These are phyloP conservation scores for Triticum turgidum DNA, from an alignment of 176 grass and related monocot genomes.

Conservation along the genomic window DNA sequence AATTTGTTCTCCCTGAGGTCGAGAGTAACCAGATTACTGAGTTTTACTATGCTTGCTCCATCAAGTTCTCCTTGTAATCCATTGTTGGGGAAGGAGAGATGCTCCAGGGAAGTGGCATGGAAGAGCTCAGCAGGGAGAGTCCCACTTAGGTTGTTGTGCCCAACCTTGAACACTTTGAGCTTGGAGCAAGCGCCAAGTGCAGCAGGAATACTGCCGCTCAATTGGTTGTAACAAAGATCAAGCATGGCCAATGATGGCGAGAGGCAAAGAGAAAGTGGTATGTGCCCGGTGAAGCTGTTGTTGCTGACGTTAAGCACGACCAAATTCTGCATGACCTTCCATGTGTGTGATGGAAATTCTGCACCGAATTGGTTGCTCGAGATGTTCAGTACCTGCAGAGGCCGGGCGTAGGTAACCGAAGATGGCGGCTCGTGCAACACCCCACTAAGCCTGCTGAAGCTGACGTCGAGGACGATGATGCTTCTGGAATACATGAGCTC, in stretches of 20 bases:
- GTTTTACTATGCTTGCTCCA: background rate
- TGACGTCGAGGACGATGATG: background rate
- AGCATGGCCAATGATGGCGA: background rate
- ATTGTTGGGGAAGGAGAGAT: background rate
- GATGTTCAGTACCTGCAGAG: background rate
- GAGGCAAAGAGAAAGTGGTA: background rate
- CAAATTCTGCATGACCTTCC: background rate
- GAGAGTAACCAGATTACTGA: background rate
- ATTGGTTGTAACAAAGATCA: conserved; percentile 24
- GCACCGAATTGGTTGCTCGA: background rate
- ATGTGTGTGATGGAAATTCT: background rate
- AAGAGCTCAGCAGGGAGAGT: conserved; percentile 9
- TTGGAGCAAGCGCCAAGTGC: background rate
- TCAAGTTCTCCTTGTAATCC: background rate
- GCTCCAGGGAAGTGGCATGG: background rate
- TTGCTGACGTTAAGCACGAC: background rate
- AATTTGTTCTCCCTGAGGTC: background rate
- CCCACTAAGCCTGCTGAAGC: conserved; percentile 5
- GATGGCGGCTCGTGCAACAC: background rate
- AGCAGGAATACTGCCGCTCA: background rate
- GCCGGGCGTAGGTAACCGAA: background rate
- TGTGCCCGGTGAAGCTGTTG: background rate
- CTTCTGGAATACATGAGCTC: background rate
- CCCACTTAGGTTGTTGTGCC: conserved; percentile 12
- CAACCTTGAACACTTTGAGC: background rate